Evolutionary conservation across 2,329 filamentous ascomycete species (phyloP).

Genomic region (Metarhizium anisopliae): DNA sequence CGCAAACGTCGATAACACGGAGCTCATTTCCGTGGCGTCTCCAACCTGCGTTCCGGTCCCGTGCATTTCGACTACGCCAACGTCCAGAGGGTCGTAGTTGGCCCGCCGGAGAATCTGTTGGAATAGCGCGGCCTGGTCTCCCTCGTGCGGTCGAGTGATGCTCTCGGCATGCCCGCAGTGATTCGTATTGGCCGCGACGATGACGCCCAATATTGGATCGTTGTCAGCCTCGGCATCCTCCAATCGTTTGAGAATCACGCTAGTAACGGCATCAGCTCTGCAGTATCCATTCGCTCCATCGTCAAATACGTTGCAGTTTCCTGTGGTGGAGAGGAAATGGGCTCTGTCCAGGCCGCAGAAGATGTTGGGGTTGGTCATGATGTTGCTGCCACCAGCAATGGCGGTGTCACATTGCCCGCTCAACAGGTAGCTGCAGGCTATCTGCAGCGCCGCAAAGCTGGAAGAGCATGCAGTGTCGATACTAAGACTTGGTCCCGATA

Average conservation of each 20-base stretch:
- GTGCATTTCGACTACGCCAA: slow-evolving; percentile 86
- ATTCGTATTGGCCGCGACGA: slow-evolving; percentile 68
- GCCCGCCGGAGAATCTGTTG: slow-evolving; percentile 60
- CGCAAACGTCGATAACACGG: slow-evolving; percentile 53
- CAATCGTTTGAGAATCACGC: slow-evolving; percentile 69
- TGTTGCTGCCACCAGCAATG: slow-evolving; percentile 3
- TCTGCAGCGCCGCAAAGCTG: slow-evolving; percentile 56
- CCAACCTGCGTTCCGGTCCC: slow-evolving; percentile 86
- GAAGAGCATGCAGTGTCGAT: slow-evolving; percentile 73
- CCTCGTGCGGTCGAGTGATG: slow-evolving; percentile 75
- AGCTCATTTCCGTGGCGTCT: slow-evolving; percentile 75
- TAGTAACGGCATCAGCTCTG: slow-evolving; percentile 66
- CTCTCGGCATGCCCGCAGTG: slow-evolving; percentile 74
- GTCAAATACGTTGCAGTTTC: slow-evolving; percentile 62
- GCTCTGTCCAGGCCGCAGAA: slow-evolving; percentile 4
- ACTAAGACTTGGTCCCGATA: slow-evolving; percentile 62
- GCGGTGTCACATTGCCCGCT: slow-evolving; percentile 5
- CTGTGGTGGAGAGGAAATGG: slow-evolving; percentile 5
- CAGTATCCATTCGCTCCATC: slow-evolving; percentile 76
- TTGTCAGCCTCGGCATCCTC: slow-evolving; percentile 70
- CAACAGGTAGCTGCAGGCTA: slow-evolving; percentile 6
- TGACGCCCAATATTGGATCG: slow-evolving; percentile 68
- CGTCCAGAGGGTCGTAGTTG: slow-evolving; percentile 64
- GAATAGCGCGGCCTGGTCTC: slow-evolving; percentile 62
- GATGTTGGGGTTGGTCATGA: slow-evolving; percentile 9